Conservation (phyloP, 129 eudicot genomes). For the Saussurea involucrata region DNA sequence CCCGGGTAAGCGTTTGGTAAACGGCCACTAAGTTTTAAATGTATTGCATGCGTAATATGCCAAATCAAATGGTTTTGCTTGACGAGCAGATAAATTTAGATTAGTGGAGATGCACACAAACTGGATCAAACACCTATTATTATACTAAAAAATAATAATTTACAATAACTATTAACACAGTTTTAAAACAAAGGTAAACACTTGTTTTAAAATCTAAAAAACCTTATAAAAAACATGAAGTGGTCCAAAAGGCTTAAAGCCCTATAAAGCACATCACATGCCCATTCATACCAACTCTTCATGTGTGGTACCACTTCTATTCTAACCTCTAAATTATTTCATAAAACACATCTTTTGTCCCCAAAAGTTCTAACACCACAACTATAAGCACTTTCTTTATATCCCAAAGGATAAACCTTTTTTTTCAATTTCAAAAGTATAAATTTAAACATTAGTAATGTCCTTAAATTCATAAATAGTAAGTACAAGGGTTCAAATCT, state of each 20-base stretch:
- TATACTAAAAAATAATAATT: too few relatives aligned
- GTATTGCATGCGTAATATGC: background rate
- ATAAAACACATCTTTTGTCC: slow-evolving; percentile 52
- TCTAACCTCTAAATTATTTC: slow-evolving; percentile 32
- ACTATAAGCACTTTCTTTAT: slow-evolving; percentile 50
- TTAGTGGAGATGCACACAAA: too few relatives aligned
- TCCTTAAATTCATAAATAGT: slow-evolving; percentile 11
- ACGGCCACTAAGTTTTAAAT: background rate
- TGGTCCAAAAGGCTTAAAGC: slow-evolving; percentile 31
- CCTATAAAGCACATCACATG: slow-evolving; percentile 50
- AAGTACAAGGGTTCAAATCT: background rate
- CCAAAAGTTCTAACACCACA: slow-evolving; percentile 68
- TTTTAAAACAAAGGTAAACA: background rate
- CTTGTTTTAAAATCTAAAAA: background rate
- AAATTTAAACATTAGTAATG: slow-evolving; percentile 27
- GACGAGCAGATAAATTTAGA: background rate
- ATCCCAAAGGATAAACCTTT: slow-evolving; percentile 4
- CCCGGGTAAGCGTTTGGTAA: too few relatives aligned
- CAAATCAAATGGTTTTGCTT: background rate
- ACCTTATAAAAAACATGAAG: slow-evolving; percentile 19
- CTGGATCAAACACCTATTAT: too few relatives aligned
- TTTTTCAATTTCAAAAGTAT: slow-evolving; percentile 13
- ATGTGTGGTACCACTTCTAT: slow-evolving; percentile 26
- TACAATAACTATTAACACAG: background rate
- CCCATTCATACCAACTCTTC: slow-evolving; percentile 38